Evolutionary conservation across 768 basidiomycete genomes (phyloP).

Genomic region (Lactarius tabidus): DNA sequence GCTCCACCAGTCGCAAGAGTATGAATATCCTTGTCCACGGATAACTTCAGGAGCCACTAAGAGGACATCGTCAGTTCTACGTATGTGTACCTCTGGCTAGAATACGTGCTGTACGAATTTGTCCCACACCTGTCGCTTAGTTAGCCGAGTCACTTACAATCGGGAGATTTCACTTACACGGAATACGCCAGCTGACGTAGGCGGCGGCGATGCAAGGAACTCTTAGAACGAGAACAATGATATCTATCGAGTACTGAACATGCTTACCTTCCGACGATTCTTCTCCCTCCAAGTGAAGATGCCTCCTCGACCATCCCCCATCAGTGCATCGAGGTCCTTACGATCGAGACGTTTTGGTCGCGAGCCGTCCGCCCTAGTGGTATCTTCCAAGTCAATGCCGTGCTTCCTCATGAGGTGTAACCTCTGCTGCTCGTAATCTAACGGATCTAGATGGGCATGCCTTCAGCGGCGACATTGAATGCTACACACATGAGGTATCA

Average conservation of each 20-base stretch:
- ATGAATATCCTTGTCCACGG: conserved; percentile 87
- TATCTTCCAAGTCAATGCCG: conserved; percentile 91
- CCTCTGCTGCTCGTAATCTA: conserved; percentile 94
- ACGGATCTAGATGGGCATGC: conserved; percentile 18
- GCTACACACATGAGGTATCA: conserved; percentile 75
- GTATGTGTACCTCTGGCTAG: background rate
- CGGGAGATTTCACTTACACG: conserved; percentile 51
- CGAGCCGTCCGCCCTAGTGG: conserved; percentile 59
- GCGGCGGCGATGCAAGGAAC: conserved; percentile 10
- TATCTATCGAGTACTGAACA: conserved; percentile 31
- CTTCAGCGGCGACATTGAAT: conserved; percentile 15
- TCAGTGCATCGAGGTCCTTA: conserved; percentile 76
- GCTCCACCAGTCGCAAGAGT: conserved; percentile 98
- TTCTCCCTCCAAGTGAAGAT: conserved; percentile 96
- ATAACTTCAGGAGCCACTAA: conserved; percentile 90
- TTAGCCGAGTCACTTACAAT: conserved; percentile 17
- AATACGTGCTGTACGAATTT: conserved; percentile 77
- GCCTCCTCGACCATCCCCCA: conserved; percentile 80
- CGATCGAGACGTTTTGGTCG: conserved; percentile 77
- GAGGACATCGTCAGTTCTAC: conserved; percentile 12
- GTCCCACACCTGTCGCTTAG: conserved; percentile 65
- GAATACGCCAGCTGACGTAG: conserved; percentile 72
- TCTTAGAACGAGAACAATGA: conserved; percentile 13
- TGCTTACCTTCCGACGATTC: conserved; percentile 80
- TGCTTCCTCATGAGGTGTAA: conserved; percentile 84